phyloP scores from a whole-genome alignment of 805 yeast genomes.

The Cyberlindnera veronae region DNA sequence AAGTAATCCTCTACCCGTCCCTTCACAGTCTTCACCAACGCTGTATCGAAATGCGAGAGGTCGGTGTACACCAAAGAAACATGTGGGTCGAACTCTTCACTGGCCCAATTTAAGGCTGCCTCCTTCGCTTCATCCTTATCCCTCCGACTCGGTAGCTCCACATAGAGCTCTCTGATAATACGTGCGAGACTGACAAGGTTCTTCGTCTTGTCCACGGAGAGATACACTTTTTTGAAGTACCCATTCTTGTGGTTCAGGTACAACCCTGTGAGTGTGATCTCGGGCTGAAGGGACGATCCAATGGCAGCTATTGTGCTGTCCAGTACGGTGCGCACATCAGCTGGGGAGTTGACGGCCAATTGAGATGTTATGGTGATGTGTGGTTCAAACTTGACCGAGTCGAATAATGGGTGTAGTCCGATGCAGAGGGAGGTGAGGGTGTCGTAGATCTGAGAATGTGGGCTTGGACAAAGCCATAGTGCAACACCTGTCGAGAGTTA shows the following conservation, averaged over 20 bases:
- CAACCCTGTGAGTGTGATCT: conserved; percentile 16
- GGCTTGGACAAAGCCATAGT: conserved; percentile 73
- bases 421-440: conserved; percentile 55
- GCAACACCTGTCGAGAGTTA: conserved; percentile 38
- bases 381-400: conserved; percentile 67
- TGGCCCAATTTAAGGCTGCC: conserved; percentile 56
- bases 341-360: conserved; percentile 44
- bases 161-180: conserved; percentile 55
- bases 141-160: conserved; percentile 37
- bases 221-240: conserved; percentile 25
- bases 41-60: conserved; percentile 61
- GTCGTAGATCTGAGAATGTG: conserved; percentile 49
- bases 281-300: conserved; percentile 11
- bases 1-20: conserved; percentile 65
- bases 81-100: conserved; percentile 63
- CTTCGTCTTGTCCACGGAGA: conserved; percentile 19
- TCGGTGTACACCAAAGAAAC: conserved; percentile 67
- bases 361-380: conserved; percentile 75
- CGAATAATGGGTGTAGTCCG: conserved; percentile 68
- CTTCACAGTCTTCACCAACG: conserved; percentile 57
- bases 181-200: conserved; percentile 34
- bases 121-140: conserved; percentile 32
- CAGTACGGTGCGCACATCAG: conserved; percentile 57
- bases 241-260: conserved; percentile 16
- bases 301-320: conserved; percentile 58